Percentiles rank a stretch among this genome's conserved stretches.
Evolutionary conservation across 1,139 yeast species (phyloP).

Genomic region (Yamadazyma aaseri): DNA sequence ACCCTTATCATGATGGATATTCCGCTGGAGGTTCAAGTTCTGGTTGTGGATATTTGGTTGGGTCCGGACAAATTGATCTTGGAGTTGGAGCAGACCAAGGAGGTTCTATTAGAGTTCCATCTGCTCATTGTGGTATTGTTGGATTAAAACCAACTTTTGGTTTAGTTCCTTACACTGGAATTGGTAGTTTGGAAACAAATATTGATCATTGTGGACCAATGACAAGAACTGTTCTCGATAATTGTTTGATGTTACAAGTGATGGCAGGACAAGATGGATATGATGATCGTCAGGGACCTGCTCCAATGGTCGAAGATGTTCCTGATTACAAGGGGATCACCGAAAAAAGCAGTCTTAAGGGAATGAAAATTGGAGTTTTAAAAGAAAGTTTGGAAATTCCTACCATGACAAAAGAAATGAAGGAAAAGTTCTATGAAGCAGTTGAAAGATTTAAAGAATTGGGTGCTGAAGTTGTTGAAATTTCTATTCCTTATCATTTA

Average conservation of each 20-base stretch:
- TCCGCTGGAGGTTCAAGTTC: slow-evolving; percentile 18
- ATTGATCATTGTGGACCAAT: slow-evolving; percentile 16
- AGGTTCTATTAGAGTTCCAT: slow-evolving; percentile 15
- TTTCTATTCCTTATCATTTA: slow-evolving; percentile 15
- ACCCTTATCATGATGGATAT: slow-evolving; percentile 15
- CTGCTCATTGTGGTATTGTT: slow-evolving; percentile 16
- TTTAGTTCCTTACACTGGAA: slow-evolving; percentile 15
- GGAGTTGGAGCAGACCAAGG: slow-evolving; percentile 17
- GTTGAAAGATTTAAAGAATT: slow-evolving; percentile 11
- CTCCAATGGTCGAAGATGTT: slow-evolving; percentile 26
- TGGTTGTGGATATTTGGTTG: slow-evolving; percentile 15
- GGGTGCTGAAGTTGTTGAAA: slow-evolving; percentile 16
- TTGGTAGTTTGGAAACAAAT: slow-evolving; percentile 15
- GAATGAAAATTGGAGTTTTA: slow-evolving; percentile 15
- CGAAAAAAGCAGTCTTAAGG: slow-evolving; percentile 8
- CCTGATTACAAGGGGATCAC: slow-evolving; percentile 10
- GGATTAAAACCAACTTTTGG: slow-evolving; percentile 18
- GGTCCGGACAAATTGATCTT: slow-evolving; percentile 13
- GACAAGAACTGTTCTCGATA: slow-evolving; percentile 14
- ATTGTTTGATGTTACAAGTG: slow-evolving; percentile 11
- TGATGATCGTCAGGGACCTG: slow-evolving; percentile 20
- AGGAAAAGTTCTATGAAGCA: slow-evolving; percentile 10
- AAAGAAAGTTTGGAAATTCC: slow-evolving; percentile 15
- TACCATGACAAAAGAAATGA: slow-evolving; percentile 13
- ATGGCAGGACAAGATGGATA: slow-evolving; percentile 17